phyloP scores from a whole-genome alignment of 2,329 filamentous ascomycete genomes.

The Pseudocercospora vitis region DNA sequence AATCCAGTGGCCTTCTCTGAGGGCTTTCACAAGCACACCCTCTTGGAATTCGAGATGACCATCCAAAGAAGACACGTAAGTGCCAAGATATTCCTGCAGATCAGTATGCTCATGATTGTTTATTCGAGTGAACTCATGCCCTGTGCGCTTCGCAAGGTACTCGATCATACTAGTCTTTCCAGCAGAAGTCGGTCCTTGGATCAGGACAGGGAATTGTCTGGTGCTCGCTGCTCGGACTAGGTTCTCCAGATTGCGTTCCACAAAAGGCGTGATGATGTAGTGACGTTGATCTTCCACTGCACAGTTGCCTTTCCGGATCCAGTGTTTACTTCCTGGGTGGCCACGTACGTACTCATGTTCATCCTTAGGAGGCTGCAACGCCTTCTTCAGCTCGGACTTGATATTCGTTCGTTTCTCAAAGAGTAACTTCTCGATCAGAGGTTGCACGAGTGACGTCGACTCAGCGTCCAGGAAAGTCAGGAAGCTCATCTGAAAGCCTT shows the following conservation, averaged over 20 bases:
- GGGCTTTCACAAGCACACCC: constrained; percentile 85
- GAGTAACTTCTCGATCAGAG: constrained; percentile 77
- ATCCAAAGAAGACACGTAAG: constrained; percentile 82
- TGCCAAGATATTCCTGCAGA: constrained; percentile 94
- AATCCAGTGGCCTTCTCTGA: constrained; percentile 94
- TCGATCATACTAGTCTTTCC: constrained; percentile 99
- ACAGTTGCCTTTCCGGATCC: constrained; percentile 75
- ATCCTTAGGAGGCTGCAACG: constrained; percentile 74
- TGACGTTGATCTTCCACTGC: constrained; percentile 71
- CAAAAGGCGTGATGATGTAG: constrained; percentile 95
- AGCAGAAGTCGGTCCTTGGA: constrained; percentile 94
- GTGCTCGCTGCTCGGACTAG: constrained; percentile 92
- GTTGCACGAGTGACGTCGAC: constrained; percentile 76
- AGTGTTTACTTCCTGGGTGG: constrained; percentile 47
- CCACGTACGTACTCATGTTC: constrained; percentile 71
- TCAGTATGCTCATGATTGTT: constrained; percentile 99
- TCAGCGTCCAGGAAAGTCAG: constrained; percentile 80
- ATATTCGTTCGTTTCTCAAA: constrained; percentile 69
- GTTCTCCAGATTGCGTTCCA: constrained; percentile 92
- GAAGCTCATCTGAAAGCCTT: constrained; percentile 98
- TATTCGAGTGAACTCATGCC: constrained; percentile 96
- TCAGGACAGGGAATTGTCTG: constrained; percentile 83
- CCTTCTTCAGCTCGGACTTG: constrained; percentile 72
- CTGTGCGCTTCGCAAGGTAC: constrained; percentile 92
- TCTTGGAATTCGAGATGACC: constrained; percentile 90